These are phyloP conservation scores for Peribolospora kevripleyi DNA, from an alignment of 768 basidiomycete genomes.

Conservation along the genomic window DNA sequence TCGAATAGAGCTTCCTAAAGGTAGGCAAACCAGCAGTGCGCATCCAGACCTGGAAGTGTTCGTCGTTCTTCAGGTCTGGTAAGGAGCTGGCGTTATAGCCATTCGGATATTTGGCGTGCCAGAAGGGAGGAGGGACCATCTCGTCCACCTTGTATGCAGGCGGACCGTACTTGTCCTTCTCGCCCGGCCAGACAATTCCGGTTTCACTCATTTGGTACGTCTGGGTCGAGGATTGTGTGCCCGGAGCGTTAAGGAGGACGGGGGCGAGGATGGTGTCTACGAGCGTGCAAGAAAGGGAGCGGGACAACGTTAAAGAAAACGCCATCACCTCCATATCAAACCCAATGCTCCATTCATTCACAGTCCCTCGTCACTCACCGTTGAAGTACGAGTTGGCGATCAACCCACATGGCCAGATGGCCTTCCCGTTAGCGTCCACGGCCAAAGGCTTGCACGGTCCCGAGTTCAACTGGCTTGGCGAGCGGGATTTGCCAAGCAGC, in stretches of 20 bases:
- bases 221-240: slow-evolving; percentile 19
- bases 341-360: not conserved
- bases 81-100: slow-evolving; percentile 34
- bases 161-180: slow-evolving; percentile 64
- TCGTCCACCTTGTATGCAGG: slow-evolving; percentile 38
- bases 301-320: not conserved
- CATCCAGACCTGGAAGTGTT: slow-evolving; percentile 99
- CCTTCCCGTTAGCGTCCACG: slow-evolving; percentile 24
- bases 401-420: slow-evolving; percentile 81
- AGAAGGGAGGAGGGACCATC: slow-evolving; percentile 83
- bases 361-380: slow-evolving; percentile 27
- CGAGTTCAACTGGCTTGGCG: slow-evolving; percentile 25
- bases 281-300: not conserved
- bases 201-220: slow-evolving; percentile 48
- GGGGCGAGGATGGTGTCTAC: slow-evolving; percentile 59
- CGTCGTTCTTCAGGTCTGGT: slow-evolving; percentile 49
- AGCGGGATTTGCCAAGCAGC: slow-evolving; percentile 45
- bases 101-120: slow-evolving; percentile 46
- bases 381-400: slow-evolving; percentile 96
- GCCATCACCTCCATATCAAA: not conserved
- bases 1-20: slow-evolving; percentile 79
- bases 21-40: slow-evolving; percentile 88
- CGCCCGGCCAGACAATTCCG: slow-evolving; percentile 90
- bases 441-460: slow-evolving; percentile 78
- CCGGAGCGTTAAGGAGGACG: slow-evolving; percentile 30